These are phyloP conservation scores for Fusarium sp. DNA, from an alignment of 2,329 filamentous ascomycete genomes.

Conservation along the genomic window DNA sequence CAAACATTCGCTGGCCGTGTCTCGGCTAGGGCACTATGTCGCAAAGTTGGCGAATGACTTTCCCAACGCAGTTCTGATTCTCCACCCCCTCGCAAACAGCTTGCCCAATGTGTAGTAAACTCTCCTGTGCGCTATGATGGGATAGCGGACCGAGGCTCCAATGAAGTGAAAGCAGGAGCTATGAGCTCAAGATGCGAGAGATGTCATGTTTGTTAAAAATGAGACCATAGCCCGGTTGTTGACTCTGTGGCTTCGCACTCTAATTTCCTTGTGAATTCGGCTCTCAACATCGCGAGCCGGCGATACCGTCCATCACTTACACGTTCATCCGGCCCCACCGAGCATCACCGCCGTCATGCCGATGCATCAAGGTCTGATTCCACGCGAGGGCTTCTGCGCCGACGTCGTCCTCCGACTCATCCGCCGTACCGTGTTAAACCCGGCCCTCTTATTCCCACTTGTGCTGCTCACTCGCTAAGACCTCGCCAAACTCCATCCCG, in stretches of 20 bases:
- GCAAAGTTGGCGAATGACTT: constrained; percentile 18
- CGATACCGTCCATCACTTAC: constrained; percentile 5
- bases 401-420: constrained; percentile 67
- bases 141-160: constrained; percentile 24
- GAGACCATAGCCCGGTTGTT: not conserved
- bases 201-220: not conserved
- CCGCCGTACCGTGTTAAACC: constrained; percentile 68
- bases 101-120: not conserved
- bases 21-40: constrained; percentile 3
- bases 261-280: not conserved
- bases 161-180: not conserved
- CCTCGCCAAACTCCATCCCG: constrained; percentile 61
- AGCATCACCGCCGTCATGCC: constrained; percentile 42
- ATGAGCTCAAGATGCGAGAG: not conserved
- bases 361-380: constrained; percentile 60
- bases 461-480: constrained; percentile 67
- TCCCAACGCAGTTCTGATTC: constrained; percentile 19
- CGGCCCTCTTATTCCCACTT: constrained; percentile 68
- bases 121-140: constrained; percentile 3
- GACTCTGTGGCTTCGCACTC: not conserved
- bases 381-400: constrained; percentile 65
- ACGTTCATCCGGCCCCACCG: not conserved
- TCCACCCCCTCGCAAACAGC: constrained; percentile 9
- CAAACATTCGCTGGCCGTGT: not conserved
- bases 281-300: not conserved